These are phyloP conservation scores for Zygotorulaspora sp. DNA, from an alignment of 805 yeast genomes.

Conservation along the genomic window DNA sequence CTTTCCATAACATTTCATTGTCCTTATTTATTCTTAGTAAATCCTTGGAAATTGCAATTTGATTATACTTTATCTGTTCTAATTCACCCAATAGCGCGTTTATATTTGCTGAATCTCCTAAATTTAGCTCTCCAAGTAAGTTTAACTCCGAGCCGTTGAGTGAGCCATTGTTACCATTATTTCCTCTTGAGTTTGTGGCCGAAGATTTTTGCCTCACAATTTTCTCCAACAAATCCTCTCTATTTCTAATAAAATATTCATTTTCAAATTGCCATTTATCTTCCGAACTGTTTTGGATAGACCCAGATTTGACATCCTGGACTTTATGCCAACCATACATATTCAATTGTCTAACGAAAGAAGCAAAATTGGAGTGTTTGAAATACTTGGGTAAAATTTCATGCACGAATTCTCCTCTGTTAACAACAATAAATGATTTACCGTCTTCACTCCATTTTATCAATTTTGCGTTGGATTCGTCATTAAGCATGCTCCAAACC, in stretches of 20 bases:
- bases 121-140: conserved; percentile 15
- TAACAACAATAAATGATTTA: conserved; percentile 73
- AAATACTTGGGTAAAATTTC: conserved; percentile 83
- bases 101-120: conserved; percentile 9
- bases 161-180: conserved; percentile 5
- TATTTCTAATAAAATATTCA: conserved; percentile 67
- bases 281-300: conserved; percentile 54
- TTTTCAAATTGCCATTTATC: conserved; percentile 89
- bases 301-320: conserved; percentile 82
- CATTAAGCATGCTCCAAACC: conserved; percentile 94
- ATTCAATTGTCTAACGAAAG: conserved; percentile 91
- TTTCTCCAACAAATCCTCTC: conserved; percentile 79
- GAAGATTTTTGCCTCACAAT: conserved; percentile 67
- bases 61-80: conserved; percentile 72
- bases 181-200: conserved; percentile 7
- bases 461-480: conserved; percentile 58
- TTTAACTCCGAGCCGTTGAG: conserved; percentile 12
- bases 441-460: conserved; percentile 89
- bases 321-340: conserved; percentile 99
- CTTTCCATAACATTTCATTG: conserved; percentile 88
- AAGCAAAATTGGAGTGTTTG: conserved; percentile 92
- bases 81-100: conserved; percentile 56
- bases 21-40: conserved; percentile 77
- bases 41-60: conserved; percentile 77
- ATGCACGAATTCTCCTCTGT: conserved; percentile 79